Base-by-base conservation (phyloP, 495 filamentous ascomycete species). In the Podospora bellae-mahoneyi region DNA sequence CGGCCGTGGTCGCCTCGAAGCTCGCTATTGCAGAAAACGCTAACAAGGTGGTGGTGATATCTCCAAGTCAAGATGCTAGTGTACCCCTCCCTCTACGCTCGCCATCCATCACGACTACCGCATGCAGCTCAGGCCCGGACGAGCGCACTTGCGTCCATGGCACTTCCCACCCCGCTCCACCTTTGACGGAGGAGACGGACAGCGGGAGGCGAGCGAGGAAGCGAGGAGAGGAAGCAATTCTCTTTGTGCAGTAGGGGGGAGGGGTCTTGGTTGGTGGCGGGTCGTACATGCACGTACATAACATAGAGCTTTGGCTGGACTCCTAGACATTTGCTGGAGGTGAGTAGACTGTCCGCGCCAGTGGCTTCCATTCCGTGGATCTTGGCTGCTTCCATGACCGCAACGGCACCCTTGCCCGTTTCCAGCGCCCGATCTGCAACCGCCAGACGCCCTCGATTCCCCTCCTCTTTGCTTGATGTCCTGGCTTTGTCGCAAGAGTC, bases 341-440 rank as follows among this genome's bases (percentile, higher is more conserved):
- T 5, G 9, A 16, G 7, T 58, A n/a, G 23, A 58, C 23, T 26
- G 55, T 58, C 55, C 26, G n/a, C 55, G 55, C 55, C 55, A 58
- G 55, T 48, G 39, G n/a, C 55, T 20, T 15, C 55, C 55, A 58
- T 58, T 19, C 55, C 55, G 55, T 58, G 55, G 23, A 58, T 26
- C 55, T 58, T 58, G 55, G 55, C 55, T 58, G 55, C 55, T 58
- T 20, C 55, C 55, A 34, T 32, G 61, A 63, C 30, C 61, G 32
- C 59, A 26, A 61, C 28, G 60, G 60, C 55, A 65, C 57, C 68
- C 66, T 70, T 67, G 59, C 70, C 74, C 72, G 69, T 74, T 74
- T 72, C 69, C 67, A 69, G 69, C 69, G 63, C 70, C 67, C 64
- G 74, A 76, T 76, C 74, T 74, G 70, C 72, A 69, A 70, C 72